Base-by-base conservation (phyloP, 805 yeast species). In the Cyberlindnera amylophila region DNA sequence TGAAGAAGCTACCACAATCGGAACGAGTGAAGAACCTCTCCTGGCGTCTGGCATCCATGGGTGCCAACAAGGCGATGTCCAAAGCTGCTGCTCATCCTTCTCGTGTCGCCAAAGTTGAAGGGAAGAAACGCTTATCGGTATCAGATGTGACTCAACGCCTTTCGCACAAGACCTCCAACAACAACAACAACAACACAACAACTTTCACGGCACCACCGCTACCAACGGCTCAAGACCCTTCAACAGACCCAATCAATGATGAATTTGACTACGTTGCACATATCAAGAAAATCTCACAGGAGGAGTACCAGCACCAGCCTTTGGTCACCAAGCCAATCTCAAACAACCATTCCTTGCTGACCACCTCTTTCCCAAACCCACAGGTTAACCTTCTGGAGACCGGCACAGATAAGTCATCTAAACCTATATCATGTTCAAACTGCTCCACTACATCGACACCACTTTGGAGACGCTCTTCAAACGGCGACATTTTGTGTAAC, bases 391-490 rank as follows among this genome's bases (percentile, higher is more conserved):
- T 41, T 17, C 32, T 41, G 30, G 47, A 42, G 14, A 33, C 46
- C 13, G n/a, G n/a, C 33, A 26, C 35, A 6, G 17, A 32, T 30
- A 30, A 8, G 24, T 2, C 39, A 9, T 27, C 38, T 32, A 44
- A 39, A 21, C 35, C 46, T 11, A 47, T 48, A 33, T 32, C 45
- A 4, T 90, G 98, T 63, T 79, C 90, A 14, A 90, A 90, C 64
- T 91, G 98, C 64, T 81, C 82, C 51, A 91, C 98, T 0, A 77
- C 74, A 39, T 87, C 91, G 9, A 91, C 97, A 0, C 98, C 97
- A 2, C 63, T 91, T n/a, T 91, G 98, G 98, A 71, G 98, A 51
- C 72, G 96, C 35, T 86, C 88, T 51, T 85, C 93, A 0, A 85
- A 82, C 43, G 97, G 97, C 2, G 82, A 86, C 53, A 89, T 96